Percentiles rank a stretch among this genome's conserved stretches.
Conservation (phyloP, 495 filamentous ascomycete species). For the Amphirosellinia nigrospora region DNA sequence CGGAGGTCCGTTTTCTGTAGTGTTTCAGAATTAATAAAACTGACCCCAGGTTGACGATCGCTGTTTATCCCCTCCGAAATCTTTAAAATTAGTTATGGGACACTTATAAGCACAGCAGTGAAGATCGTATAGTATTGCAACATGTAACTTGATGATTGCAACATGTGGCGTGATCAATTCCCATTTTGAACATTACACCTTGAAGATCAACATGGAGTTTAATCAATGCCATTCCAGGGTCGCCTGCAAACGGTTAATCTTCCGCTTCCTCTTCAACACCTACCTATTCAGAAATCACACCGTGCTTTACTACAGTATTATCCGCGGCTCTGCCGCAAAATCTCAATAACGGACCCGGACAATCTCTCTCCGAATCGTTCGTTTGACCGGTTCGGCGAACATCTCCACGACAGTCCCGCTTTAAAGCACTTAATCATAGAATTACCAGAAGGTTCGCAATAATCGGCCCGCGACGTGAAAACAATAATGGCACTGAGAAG, state of each 20-base stretch:
- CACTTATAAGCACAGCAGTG: neutral
- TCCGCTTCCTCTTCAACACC: conserved; percentile 1
- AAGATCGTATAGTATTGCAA: conserved; percentile 13
- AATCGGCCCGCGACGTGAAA: neutral
- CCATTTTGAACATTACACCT: neutral
- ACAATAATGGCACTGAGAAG: neutral
- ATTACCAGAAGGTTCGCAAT: neutral
- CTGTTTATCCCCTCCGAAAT: neutral
- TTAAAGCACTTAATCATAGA: neutral
- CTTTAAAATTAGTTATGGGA: neutral
- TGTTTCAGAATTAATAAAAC: neutral
- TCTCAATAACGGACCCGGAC: neutral
- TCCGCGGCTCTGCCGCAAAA: neutral
- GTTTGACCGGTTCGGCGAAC: neutral
- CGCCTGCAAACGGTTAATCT: neutral
- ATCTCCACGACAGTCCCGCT: neutral
- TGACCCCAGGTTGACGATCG: neutral
- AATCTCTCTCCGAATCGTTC: conserved; percentile 1
- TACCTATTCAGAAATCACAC: neutral
- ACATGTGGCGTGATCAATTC: conserved; percentile 19
- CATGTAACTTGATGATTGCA: conserved; percentile 16
- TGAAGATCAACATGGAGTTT: conserved; percentile 13
- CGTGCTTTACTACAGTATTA: neutral
- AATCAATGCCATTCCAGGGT: neutral
- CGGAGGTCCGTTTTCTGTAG: neutral